phyloP scores from a whole-genome alignment of 1,139 yeast genomes.

The Yarrowia galli region DNA sequence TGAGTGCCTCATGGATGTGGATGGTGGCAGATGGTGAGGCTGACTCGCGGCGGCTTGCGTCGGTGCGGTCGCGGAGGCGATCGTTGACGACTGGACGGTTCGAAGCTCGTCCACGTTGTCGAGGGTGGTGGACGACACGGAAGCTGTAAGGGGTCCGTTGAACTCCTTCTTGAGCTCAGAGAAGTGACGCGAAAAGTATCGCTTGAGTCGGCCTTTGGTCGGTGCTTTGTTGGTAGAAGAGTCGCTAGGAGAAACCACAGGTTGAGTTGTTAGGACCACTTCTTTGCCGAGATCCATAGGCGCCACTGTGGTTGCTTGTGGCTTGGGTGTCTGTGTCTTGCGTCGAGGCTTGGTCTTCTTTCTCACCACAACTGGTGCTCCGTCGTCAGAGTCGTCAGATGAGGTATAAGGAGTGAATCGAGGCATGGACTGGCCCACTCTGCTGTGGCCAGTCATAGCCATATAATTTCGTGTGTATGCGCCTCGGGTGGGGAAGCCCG shows the following conservation, averaged over 20 bases:
- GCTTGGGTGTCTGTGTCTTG: neutral
- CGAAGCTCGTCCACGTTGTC: slow-evolving; percentile 35
- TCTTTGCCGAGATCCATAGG: slow-evolving; percentile 20
- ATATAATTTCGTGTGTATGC: slow-evolving; percentile 17
- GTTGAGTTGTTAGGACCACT: slow-evolving; percentile 4
- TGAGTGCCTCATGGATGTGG: slow-evolving; percentile 30
- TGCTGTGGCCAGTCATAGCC: slow-evolving; percentile 1
- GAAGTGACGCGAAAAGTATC: slow-evolving; percentile 32
- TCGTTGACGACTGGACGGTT: slow-evolving; percentile 11
- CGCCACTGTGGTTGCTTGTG: neutral
- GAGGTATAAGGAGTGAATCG: slow-evolving; percentile 37
- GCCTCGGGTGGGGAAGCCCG: neutral
- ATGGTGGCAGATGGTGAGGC: neutral
- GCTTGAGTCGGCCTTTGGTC: slow-evolving; percentile 12
- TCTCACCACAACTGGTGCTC: neutral
- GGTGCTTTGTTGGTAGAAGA: slow-evolving; percentile 2
- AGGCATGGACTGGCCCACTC: slow-evolving; percentile 10
- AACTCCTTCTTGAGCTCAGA: slow-evolving; percentile 22
- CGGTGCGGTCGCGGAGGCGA: neutral
- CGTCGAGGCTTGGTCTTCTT: slow-evolving; percentile 12
- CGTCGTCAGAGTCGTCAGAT: slow-evolving; percentile 23
- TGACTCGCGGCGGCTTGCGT: neutral
- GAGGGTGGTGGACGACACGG: slow-evolving; percentile 30
- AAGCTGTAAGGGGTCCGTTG: slow-evolving; percentile 28
- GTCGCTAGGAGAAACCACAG: slow-evolving; percentile 11